phyloP scores from a whole-genome alignment of 1,284 basidiomycete genomes.

The Athelia psychrophila region DNA sequence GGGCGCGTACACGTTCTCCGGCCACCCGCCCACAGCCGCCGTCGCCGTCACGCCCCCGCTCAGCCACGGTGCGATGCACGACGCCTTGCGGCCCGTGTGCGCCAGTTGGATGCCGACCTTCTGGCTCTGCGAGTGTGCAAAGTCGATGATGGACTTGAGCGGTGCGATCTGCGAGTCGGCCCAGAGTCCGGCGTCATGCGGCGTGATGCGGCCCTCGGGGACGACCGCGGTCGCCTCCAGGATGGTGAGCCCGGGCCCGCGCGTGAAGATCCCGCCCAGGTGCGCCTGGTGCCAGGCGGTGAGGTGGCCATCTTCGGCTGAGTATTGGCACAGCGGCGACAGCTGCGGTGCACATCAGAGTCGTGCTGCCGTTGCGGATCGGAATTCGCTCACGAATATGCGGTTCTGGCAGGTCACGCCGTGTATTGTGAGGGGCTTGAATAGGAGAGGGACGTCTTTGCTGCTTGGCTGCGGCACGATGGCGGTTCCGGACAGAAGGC shows the following conservation, averaged over 20 bases:
- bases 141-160: constrained; percentile 70
- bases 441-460: constrained; percentile 52
- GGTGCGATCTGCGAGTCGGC: constrained; percentile 69
- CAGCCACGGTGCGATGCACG: constrained; percentile 56
- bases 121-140: constrained; percentile 69
- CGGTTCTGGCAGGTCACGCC: constrained; percentile 70
- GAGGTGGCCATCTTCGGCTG: constrained; percentile 50
- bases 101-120: constrained; percentile 79
- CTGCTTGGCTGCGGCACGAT: constrained; percentile 38
- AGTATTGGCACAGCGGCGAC: constrained; percentile 65
- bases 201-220: constrained; percentile 54
- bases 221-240: constrained; percentile 62
- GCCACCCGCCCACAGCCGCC: constrained; percentile 68
- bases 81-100: constrained; percentile 79
- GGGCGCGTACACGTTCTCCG: constrained; percentile 57
- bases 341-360: constrained; percentile 22
- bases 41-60: constrained; percentile 32
- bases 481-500: constrained; percentile 47
- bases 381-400: constrained; percentile 48
- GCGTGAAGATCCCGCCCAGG: constrained; percentile 43
- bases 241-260: constrained; percentile 50
- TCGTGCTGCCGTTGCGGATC: background rate
- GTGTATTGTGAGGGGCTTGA: constrained; percentile 61
- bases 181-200: constrained; percentile 67
- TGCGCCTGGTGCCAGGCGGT: constrained; percentile 46